Base-by-base conservation (phyloP, 2,329 filamentous ascomycete species). In the Albifimbria verrucaria region DNA sequence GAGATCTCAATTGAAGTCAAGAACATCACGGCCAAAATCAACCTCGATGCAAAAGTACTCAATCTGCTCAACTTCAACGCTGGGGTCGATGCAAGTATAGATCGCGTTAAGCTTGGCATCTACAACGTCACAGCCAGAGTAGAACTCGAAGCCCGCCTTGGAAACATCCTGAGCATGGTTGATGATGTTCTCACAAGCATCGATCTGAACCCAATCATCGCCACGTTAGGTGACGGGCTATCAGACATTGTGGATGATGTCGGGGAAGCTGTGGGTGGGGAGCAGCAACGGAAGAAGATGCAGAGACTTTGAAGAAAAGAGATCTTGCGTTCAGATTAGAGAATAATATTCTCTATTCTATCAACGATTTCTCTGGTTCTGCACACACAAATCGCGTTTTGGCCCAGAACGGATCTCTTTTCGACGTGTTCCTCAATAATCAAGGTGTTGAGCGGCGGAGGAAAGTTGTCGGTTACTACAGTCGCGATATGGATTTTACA, bases 101-200 rank as follows among this genome's bases (percentile, higher is more conserved):
- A 83, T 59, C 73, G 77, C 48, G 82, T 86, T 44, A 66, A 72
- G 42, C 72, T 85, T 11, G 70, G 70, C 17, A 85, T 85, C 61
- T 75, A 83, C 62, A 81, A 85, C 55, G 76, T 85, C 52, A 77
- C 71, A 25, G 82, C 82, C 25, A 79, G 78, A 62, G 81, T 85
- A 24, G 71, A 79, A 52, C 77, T 86, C 3, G 82, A 85, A 61
- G 82, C 82, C 0, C 73, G 83, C 2, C 71, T 86, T 0, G 77
- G 72, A n/a, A 85, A 85, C 59, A 73, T 86, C 2, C 78, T 85
- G 3, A 60, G 72, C 48, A 85, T 85, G 80, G 75, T 86, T 43
- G 74, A 76, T 61, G 77, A 83, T 59, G 80, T 83, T 3, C 72
- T 86, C 21, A 70, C 75, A 52, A 82, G 78, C 24, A 76, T 86